Base-by-base conservation (phyloP, 148 eudicot genomes). In the Camellia sinensis region DNA sequence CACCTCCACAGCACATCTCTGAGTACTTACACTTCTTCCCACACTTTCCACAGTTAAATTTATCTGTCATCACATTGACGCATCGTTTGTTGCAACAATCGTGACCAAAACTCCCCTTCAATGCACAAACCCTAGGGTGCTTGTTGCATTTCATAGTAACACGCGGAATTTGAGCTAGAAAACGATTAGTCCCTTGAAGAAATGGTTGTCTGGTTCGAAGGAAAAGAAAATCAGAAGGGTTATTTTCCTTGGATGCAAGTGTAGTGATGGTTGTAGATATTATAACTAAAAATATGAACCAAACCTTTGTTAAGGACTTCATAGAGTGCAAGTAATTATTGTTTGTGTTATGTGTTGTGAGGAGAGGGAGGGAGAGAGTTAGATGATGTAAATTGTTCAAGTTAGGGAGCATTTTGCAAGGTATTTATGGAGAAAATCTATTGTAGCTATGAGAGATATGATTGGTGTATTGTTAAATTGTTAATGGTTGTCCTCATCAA, bases 121-220 rank as follows among this genome's bases (percentile, higher is more conserved):
- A 15, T 3, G 79, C 79, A 62, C 79, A 76, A 43, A 76, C 56
- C 40, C 69, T 61, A 19, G 79, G 69, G 79, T 76, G 44, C 56
- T 76, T 62, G 68, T 76, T 41, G 6, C 85, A 86, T 45, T 88
- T 62, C 79, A 75, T 76, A 12, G 43, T n/a, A 21, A 19, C 56
- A 29, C 43, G 62, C 4, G n/a, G 61, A 53, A 61, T n/a, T 6
- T 46, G 43, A 0, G 22, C 52, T 10, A 44, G 75, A 72, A 50
- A 15, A 0, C 60, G 18, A 41, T 5, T 50, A 2, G 29, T 40
- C 66, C 52, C 64, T 41, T 45, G 11, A n/a, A 57, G 77, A 40
- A 21, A 56, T 6, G 60, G 56, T 37, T 73, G 46, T 10, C 21
- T 52, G 40, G 7, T 19, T 71, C 11, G 46, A 10, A n/a, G 37